Conservation (phyloP, 1,139 yeast species). For the Blastobotrys proliferans region DNA sequence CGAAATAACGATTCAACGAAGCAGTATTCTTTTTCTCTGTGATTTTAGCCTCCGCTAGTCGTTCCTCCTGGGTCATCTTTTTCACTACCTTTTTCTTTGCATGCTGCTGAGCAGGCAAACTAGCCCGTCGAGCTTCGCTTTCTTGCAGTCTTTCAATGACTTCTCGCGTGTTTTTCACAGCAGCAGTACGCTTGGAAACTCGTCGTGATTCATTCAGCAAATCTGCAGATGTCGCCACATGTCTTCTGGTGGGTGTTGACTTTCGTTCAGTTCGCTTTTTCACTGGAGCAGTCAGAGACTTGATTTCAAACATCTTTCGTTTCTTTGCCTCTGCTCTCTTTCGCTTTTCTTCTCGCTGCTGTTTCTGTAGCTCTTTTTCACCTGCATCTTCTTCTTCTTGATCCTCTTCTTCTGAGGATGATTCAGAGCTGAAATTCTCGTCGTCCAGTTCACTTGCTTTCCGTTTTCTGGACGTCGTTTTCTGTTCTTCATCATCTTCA, state of each 20-base stretch:
- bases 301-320: constrained; percentile 28
- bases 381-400: constrained; percentile 37
- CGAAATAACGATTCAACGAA: constrained; percentile 71
- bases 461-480: constrained; percentile 12
- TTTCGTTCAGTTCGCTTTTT: constrained; percentile 9
- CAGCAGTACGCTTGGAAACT: constrained; percentile 74
- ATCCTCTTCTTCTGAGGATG: constrained; percentile 28
- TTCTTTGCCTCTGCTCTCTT: constrained; percentile 24
- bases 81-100: constrained; percentile 27
- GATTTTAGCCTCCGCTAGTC: constrained; percentile 76
- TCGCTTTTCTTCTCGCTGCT: constrained; percentile 29
- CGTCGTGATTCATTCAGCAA: constrained; percentile 63
- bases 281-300: constrained; percentile 10
- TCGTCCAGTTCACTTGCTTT: constrained; percentile 18
- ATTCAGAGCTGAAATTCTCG: constrained; percentile 27
- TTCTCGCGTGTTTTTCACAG: constrained; percentile 72
- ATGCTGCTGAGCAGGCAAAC: constrained; percentile 8
- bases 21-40: constrained; percentile 75
- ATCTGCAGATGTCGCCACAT: constrained; percentile 31
- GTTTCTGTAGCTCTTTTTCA: constrained; percentile 30
- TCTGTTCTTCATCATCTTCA: constrained; percentile 23
- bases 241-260: constrained; percentile 16
- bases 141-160: constrained; percentile 69
- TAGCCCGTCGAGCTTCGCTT: constrained; percentile 61
- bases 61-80: constrained; percentile 76